Conservation (phyloP, 345 rosid species). For the Anastatica hierochuntica region DNA sequence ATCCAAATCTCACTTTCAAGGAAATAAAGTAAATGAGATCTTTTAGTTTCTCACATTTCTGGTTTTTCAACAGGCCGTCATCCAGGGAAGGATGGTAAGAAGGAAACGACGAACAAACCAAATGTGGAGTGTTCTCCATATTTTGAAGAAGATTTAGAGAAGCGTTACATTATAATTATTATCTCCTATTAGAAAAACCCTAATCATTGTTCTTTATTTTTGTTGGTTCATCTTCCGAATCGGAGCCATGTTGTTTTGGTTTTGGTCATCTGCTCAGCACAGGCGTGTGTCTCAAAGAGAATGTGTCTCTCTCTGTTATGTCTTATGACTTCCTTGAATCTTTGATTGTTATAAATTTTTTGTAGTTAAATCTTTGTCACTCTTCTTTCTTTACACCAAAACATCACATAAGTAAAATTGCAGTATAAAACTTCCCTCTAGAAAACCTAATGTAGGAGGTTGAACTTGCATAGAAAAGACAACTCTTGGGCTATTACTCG, state of each 20-base stretch:
- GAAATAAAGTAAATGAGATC: too few species aligned
- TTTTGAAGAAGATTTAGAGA: constrained; percentile 22
- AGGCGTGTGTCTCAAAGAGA: constrained; percentile 18
- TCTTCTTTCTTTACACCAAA: too few species aligned
- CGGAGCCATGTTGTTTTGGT: constrained; percentile 17
- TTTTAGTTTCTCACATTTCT: too few species aligned
- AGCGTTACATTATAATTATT: constrained; percentile 13
- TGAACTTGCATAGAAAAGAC: too few species aligned
- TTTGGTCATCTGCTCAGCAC: constrained; percentile 19
- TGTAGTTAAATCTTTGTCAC: too few species aligned
- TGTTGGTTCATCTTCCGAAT: constrained; percentile 6
- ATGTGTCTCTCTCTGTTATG: too few species aligned
- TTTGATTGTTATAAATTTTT: too few species aligned
- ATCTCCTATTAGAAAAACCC: not conserved
- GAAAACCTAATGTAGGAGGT: too few species aligned
- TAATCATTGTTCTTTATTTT: constrained; percentile 9
- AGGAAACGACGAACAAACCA: constrained; percentile 2
- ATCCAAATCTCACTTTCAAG: not conserved
- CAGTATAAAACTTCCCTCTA: too few species aligned
- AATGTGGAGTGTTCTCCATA: constrained; percentile 9
- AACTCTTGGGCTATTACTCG: too few species aligned
- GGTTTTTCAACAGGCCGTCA: constrained; percentile 9
- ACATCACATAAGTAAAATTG: too few species aligned
- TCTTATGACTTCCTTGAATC: too few species aligned
- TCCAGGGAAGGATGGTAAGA: constrained; percentile 27